Evolutionary conservation across 148 eudicot genomes (phyloP).

Genomic region (Camellia sinensis): DNA sequence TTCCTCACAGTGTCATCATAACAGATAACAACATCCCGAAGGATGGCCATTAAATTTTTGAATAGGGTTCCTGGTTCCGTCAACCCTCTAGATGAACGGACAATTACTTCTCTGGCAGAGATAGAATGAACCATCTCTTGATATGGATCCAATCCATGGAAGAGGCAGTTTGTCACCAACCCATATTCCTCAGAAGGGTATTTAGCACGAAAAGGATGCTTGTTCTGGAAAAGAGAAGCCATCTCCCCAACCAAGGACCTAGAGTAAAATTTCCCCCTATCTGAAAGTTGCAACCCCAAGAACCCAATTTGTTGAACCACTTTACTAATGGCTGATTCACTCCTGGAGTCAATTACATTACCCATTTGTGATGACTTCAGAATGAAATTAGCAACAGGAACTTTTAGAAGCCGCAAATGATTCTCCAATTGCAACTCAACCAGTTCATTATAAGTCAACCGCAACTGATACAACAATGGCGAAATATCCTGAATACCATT

Average conservation of each 20-base stretch:
- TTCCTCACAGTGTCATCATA: conserved; percentile 92
- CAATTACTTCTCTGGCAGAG: conserved; percentile 80
- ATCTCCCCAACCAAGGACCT: conserved; percentile 60
- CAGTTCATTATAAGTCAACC: conserved; percentile 54
- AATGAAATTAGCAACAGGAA: conserved; percentile 55
- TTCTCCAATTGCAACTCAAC: conserved; percentile 63
- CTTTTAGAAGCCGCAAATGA: conserved; percentile 43
- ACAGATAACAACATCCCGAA: conserved; percentile 86
- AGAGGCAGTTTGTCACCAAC: conserved; percentile 60
- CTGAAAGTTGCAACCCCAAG: conserved; percentile 70
- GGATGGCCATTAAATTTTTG: conserved; percentile 93
- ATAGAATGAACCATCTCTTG: conserved; percentile 89
- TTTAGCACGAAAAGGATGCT: conserved; percentile 48
- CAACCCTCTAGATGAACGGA: conserved; percentile 81
- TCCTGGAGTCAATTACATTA: conserved; percentile 64
- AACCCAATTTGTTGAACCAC: conserved; percentile 90
- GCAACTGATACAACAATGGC: conserved; percentile 46
- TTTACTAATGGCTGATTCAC: conserved; percentile 75
- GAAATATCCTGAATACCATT: conserved; percentile 48
- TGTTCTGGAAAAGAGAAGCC: conserved; percentile 49
- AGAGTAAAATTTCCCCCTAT: conserved; percentile 74
- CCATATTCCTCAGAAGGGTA: conserved; percentile 72
- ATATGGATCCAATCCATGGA: conserved; percentile 79
- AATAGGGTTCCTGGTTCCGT: conserved; percentile 93
- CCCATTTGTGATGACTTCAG: conserved; percentile 63